These are phyloP conservation scores for Trichosporon sp. DNA, from an alignment of 1,284 basidiomycete genomes.

Conservation along the genomic window DNA sequence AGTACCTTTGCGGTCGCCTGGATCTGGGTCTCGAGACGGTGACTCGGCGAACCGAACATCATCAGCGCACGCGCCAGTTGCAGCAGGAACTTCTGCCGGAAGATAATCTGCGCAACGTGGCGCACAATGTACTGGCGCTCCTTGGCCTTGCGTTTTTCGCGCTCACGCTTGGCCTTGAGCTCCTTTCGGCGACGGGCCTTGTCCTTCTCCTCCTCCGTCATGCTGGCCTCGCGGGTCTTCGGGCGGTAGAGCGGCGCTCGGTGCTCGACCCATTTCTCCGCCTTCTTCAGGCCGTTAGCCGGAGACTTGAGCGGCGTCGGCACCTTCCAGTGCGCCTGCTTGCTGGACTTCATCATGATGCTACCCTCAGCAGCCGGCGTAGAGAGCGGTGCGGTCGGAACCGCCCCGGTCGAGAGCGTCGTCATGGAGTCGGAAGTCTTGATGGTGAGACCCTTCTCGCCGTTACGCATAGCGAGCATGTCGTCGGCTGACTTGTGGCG, in stretches of 20 bases:
- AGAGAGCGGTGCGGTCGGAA: background rate
- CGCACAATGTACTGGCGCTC: conserved; percentile 75
- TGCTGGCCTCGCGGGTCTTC: background rate
- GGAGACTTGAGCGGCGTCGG: conserved; percentile 25
- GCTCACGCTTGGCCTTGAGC: conserved; percentile 46
- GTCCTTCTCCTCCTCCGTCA: conserved; percentile 46
- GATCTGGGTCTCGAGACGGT: conserved; percentile 81
- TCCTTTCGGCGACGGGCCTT: conserved; percentile 47
- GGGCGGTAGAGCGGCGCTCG: background rate
- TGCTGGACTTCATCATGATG: conserved; percentile 27
- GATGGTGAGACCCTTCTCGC: conserved; percentile 19
- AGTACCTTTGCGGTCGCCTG: conserved; percentile 79
- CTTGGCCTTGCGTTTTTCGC: conserved; percentile 53
- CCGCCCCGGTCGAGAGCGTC: background rate
- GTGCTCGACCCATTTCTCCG: conserved; percentile 40
- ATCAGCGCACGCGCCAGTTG: conserved; percentile 85
- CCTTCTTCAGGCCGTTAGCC: conserved; percentile 26
- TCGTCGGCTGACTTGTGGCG: conserved; percentile 14
- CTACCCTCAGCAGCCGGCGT: background rate
- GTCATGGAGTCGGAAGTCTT: background rate
- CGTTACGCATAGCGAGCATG: background rate
- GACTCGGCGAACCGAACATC: conserved; percentile 92
- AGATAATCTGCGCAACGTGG: conserved; percentile 80
- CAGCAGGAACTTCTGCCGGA: conserved; percentile 82
- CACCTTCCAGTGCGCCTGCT: conserved; percentile 15